phyloP scores from a whole-genome alignment of 345 rosid species.

The Brassica cretica region DNA sequence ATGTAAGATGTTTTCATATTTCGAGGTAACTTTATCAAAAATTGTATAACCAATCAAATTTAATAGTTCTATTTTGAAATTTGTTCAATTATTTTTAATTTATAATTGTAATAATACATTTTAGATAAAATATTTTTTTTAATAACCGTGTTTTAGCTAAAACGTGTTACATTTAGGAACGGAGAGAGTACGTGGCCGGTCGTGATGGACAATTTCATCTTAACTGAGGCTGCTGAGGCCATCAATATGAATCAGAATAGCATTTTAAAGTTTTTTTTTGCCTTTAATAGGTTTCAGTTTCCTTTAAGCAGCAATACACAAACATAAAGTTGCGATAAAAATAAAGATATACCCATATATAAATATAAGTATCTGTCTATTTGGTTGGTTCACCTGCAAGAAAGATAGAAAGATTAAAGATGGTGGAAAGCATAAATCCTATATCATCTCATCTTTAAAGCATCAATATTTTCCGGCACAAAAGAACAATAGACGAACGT shows the following conservation, averaged over 20 bases:
- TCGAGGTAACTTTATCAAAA: too few species aligned
- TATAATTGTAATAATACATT: too few species aligned
- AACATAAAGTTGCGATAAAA: neutral
- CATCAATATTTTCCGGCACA: constrained; percentile 34
- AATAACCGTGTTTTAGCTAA: too few species aligned
- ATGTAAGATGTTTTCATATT: too few species aligned
- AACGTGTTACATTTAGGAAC: too few species aligned
- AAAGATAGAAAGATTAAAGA: constrained; percentile 20
- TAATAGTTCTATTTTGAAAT: too few species aligned
- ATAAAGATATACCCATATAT: neutral
- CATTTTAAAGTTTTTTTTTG: neutral
- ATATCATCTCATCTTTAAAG: constrained; percentile 33
- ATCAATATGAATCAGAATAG: constrained; percentile 12
- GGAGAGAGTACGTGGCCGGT: constrained; percentile 5
- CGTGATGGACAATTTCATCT: neutral
- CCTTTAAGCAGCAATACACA: neutral
- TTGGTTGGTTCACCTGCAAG: constrained; percentile 23
- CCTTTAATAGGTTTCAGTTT: neutral
- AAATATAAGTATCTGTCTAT: constrained; percentile 1
- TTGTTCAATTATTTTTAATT: too few species aligned
- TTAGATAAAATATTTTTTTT: too few species aligned
- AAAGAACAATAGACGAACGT: constrained; percentile 22
- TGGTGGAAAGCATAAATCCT: constrained; percentile 37
- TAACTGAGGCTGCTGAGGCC: neutral
- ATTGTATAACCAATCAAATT: too few species aligned